Percentiles rank a stretch among this genome's conserved stretches.
These are phyloP conservation scores for Eucalyptus tenuipes DNA, from an alignment of 345 rosid genomes.

Conservation along the genomic window DNA sequence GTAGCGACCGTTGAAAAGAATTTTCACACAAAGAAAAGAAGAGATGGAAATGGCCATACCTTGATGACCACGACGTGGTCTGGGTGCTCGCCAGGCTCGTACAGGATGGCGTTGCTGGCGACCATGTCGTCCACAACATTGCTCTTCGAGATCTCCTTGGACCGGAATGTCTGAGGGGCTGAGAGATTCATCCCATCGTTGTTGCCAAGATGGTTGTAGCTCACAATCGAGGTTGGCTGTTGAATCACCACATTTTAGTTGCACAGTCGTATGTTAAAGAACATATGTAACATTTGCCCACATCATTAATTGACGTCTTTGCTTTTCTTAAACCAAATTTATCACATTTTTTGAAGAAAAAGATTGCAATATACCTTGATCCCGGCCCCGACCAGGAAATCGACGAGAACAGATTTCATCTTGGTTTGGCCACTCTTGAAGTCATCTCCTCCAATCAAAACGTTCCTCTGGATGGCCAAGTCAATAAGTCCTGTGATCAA, in stretches of 20 bases:
- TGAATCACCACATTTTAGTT: background rate
- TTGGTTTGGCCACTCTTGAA: constrained; percentile 99
- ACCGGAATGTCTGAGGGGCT: constrained; percentile 92
- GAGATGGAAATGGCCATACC: constrained; percentile 16
- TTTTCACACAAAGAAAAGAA: too few species aligned
- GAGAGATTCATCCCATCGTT: constrained; percentile 98
- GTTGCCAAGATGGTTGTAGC: constrained; percentile 96
- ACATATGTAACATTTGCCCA: background rate
- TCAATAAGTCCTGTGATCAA: constrained; percentile 67
- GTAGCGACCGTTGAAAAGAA: background rate
- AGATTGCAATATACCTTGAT: constrained; percentile 44
- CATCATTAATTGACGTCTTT: background rate
- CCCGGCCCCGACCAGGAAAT: constrained; percentile 97
- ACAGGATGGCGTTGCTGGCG: constrained; percentile 82
- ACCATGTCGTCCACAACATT: constrained; percentile 99
- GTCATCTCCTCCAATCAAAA: constrained; percentile 95
- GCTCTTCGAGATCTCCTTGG: constrained; percentile 96
- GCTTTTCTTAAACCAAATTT: background rate
- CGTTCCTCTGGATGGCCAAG: constrained; percentile 68
- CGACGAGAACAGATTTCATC: constrained; percentile 91
- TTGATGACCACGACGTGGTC: constrained; percentile 98
- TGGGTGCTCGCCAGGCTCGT: constrained; percentile 92
- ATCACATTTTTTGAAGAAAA: background rate
- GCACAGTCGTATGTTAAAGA: background rate
- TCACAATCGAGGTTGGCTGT: constrained; percentile 96